Base-by-base conservation (phyloP, 768 basidiomycete species). In the Amanita rimosa region DNA sequence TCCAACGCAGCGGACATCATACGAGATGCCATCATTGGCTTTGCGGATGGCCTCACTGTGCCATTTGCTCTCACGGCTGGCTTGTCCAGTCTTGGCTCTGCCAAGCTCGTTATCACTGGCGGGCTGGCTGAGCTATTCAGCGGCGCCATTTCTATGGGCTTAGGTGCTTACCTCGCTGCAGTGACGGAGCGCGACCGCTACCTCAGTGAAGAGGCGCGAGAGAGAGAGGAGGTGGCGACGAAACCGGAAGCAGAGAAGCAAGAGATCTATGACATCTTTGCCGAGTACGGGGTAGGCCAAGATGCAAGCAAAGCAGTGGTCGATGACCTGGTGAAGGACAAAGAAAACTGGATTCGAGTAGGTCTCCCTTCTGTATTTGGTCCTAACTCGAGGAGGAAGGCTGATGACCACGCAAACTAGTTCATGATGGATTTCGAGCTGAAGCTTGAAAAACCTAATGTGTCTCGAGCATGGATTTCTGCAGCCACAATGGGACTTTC, bases 141-240 rank as follows among this genome's bases (percentile, higher is more conserved):
- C 17, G 44, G 44, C 13, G 44, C 44, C 44, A 44, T 44, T 11
- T 44, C 44, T 14, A 44, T 44, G 44, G 44, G 44, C 2, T 10
- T 44, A 19, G 44, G 44, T 13, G 44, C 44, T 6, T 44, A 44
- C 29, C 44, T 44, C 16, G 44, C 44, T 33, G 44, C 44, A 1
- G 44, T 44, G 44, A 44, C 44, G 21, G 44, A 44, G 27, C 44
- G 44, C 27, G 44, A 44, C 17, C 44, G 44, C 19, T 44, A 44
- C 44, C 44, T 44, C 27, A 44, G 31, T 19, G 44, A 44, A 19
- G 44, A 44, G 26, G 8, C 17, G 31, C 44, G 31, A 2, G 16
- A 44, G 44, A 29, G 29, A n/a, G 27, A 33, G 10, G 16, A 29
- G 19, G 44, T 43, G 41, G 11, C 16, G 0, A 44, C 26, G 16